These are phyloP conservation scores for Hydnomerulius pinastri DNA, from an alignment of 768 basidiomycete genomes.

Conservation along the genomic window DNA sequence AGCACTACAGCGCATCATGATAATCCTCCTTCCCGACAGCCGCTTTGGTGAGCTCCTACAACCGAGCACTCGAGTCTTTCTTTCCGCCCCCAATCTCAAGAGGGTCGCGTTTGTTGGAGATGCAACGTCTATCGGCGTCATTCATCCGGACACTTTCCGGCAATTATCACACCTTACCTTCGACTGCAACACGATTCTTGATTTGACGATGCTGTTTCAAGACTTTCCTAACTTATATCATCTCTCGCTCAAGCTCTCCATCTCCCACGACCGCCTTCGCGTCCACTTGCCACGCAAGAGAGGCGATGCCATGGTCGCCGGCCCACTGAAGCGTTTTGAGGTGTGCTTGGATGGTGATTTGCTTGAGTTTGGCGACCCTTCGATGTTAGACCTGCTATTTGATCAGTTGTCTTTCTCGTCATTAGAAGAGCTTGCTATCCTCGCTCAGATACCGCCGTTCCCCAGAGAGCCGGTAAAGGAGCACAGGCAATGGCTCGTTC, in stretches of 20 bases:
- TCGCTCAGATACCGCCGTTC: background rate
- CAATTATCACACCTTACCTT: slow-evolving; percentile 27
- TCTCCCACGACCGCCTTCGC: slow-evolving; percentile 11
- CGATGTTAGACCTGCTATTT: slow-evolving; percentile 17
- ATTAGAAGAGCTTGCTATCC: slow-evolving; percentile 16
- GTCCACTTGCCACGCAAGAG: slow-evolving; percentile 7
- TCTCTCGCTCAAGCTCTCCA: slow-evolving; percentile 15
- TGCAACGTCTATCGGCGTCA: slow-evolving; percentile 8
- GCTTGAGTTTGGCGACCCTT: slow-evolving; percentile 21
- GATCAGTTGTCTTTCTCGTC: slow-evolving; percentile 22
- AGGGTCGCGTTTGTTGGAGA: slow-evolving; percentile 16
- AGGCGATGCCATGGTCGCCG: background rate
- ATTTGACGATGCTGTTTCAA: slow-evolving; percentile 18
- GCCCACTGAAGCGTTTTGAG: slow-evolving; percentile 14
- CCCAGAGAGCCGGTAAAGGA: background rate
- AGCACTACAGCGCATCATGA: slow-evolving; percentile 13
- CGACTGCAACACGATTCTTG: slow-evolving; percentile 19
- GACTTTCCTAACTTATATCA: slow-evolving; percentile 19
- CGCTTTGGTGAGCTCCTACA: slow-evolving; percentile 6
- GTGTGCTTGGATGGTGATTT: slow-evolving; percentile 22
- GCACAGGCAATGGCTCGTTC: slow-evolving; percentile 16
- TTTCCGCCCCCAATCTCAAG: slow-evolving; percentile 18
- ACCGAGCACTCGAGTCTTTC: background rate
- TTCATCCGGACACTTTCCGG: slow-evolving; percentile 16
- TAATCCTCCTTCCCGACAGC: slow-evolving; percentile 15